phyloP scores from a whole-genome alignment of 306 rosid genomes.

The Trifolium fragiferum region DNA sequence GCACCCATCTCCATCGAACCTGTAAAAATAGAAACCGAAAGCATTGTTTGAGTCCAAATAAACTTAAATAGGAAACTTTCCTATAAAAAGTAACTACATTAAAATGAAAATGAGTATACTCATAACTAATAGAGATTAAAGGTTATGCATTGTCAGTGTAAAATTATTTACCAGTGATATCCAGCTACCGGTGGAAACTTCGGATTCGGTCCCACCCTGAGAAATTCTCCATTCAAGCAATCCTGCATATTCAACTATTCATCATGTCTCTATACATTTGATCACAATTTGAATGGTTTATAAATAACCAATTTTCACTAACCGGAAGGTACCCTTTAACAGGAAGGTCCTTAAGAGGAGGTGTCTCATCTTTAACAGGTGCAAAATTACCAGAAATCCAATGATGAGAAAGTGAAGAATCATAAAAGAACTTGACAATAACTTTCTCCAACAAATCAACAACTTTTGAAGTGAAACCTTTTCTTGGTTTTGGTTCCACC shows the following conservation, averaged over 20 bases:
- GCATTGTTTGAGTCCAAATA: conserved; percentile 38
- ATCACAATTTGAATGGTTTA: too few relatives aligned
- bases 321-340: conserved; percentile 86
- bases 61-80: conserved; percentile 13
- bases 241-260: too few relatives aligned
- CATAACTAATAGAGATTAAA: too few relatives aligned
- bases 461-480: conserved; percentile 62
- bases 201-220: conserved; percentile 90
- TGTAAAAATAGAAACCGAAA: conserved; percentile 48
- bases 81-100: conserved; percentile 16
- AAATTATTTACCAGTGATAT: conserved; percentile 72
- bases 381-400: conserved; percentile 80
- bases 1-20: conserved; percentile 99
- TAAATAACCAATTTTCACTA: conserved; percentile 19
- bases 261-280: too few relatives aligned
- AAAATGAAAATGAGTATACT: neutral
- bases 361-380: conserved; percentile 74
- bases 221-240: conserved; percentile 94
- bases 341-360: conserved; percentile 67
- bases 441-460: conserved; percentile 74
- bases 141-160: too few relatives aligned
- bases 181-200: conserved; percentile 90
- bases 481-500: conserved; percentile 74
- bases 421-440: conserved; percentile 68
- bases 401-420: conserved; percentile 66